Evolutionary conservation across 2,329 filamentous ascomycete species (phyloP).

Genomic region (Metarhizium rileyi): DNA sequence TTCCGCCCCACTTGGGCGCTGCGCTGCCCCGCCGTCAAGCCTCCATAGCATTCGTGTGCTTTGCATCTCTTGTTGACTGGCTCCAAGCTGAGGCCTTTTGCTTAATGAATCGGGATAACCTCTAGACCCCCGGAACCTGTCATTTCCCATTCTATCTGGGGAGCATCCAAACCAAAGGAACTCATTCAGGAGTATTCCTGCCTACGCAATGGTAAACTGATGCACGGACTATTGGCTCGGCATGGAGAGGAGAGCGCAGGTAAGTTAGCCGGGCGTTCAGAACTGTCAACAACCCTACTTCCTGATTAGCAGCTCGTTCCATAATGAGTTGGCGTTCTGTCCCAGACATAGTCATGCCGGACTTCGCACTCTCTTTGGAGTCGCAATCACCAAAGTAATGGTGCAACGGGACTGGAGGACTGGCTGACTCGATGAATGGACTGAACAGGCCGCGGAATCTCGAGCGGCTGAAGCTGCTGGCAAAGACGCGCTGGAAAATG

Average conservation of each 20-base stretch:
- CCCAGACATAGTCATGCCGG: neutral
- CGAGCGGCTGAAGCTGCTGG: slow-evolving; percentile 24
- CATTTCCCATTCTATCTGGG: neutral
- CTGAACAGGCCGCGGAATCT: slow-evolving; percentile 27
- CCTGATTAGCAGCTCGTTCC: neutral
- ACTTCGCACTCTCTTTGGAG: neutral
- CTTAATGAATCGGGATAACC: neutral
- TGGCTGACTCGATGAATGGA: neutral
- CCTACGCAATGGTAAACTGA: neutral
- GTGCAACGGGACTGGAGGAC: neutral
- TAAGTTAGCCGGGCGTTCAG: slow-evolving; percentile 11
- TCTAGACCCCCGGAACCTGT: neutral
- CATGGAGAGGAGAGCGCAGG: slow-evolving; percentile 31
- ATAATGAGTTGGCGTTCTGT: neutral
- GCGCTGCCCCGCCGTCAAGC: too few relatives aligned
- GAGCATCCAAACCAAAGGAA: neutral
- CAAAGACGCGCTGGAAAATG: slow-evolving; percentile 58
- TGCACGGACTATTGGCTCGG: neutral
- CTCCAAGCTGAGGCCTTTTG: neutral
- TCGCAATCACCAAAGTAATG: neutral
- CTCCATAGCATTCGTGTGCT: too few relatives aligned
- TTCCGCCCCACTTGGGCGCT: too few relatives aligned
- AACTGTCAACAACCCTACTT: too few relatives aligned
- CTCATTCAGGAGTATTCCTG: neutral
- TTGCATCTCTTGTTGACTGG: too few relatives aligned